Base-by-base conservation (phyloP, 2,329 filamentous ascomycete genomes). In the Aspergillus japonicus region DNA sequence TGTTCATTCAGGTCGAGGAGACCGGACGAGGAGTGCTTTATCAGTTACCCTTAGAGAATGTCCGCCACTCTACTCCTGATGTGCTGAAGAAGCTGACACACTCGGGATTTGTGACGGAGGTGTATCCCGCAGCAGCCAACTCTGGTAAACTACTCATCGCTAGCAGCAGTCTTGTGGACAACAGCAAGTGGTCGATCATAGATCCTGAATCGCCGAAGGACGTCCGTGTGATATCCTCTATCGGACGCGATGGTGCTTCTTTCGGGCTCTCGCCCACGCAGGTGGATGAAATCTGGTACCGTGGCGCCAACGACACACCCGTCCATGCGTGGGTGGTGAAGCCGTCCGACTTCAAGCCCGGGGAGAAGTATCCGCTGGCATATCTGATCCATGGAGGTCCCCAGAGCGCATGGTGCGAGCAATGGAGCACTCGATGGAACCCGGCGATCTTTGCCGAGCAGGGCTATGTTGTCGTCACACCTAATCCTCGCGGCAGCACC, bases 391-490 rank as follows among this genome's bases (percentile, higher is more conserved):
- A 85, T 59, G 83, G 83, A 24, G 82, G 82, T 0, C 83, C 84
- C 0, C 79, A 80, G 56, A 69, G 71, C 3, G 75, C 82, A 2
- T 85, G 81, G 81, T 76, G 75, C n/a, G 82, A 87, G 62, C 73
- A 76, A 52, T 86, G 83, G 83, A 79, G 77, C 53, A 81, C 77
- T 4, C 72, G 83, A 63, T 84, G 80, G 80, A 86, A 87, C 61
- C 75, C 79, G 0, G 80, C 81, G 1, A 73, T 84, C 3, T 87
- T 84, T 74, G 85, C 85, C 4, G 83, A 86, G 65, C 83, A 87
- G 67, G 85, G 85, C 8, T 87, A 87, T 60, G 75, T 87, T 10
- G 81, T 86, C 2, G 75, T 87, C n/a, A 75, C 80, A 5, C 85
- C 85, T 3, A 87, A 87, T 63, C 81, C 85, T 2, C 83, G 83